Percentiles rank a stretch among this genome's conserved stretches.
These are phyloP conservation scores for Boletus holoroseus DNA, from an alignment of 1,284 basidiomycete species.

Conservation along the genomic window DNA sequence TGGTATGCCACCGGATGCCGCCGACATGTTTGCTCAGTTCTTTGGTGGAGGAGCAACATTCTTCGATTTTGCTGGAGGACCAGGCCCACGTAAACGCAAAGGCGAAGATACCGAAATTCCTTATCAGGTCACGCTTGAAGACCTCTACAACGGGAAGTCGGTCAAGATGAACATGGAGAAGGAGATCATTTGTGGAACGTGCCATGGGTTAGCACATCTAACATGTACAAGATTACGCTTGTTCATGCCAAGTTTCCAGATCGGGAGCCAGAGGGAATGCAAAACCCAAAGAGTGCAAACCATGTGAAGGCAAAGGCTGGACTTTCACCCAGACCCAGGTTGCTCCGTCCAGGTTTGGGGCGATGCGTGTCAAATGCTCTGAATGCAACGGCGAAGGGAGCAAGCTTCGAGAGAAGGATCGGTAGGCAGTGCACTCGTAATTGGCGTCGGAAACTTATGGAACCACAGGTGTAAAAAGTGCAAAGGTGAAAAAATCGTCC, in stretches of 20 bases:
- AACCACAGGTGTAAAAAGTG: constrained; percentile 85
- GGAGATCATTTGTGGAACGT: constrained; percentile 72
- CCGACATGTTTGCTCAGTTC: constrained; percentile 75
- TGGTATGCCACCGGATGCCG: constrained; percentile 59
- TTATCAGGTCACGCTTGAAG: constrained; percentile 86
- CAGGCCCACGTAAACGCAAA: constrained; percentile 43
- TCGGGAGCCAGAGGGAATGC: constrained; percentile 77
- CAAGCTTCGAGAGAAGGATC: constrained; percentile 83
- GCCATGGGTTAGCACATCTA: constrained; percentile 64
- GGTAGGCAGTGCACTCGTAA: constrained; percentile 40
- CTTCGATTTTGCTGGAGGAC: constrained; percentile 51
- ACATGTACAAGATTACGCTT: background rate
- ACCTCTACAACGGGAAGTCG: constrained; percentile 87
- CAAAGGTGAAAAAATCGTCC: constrained; percentile 80
- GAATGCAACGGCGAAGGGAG: constrained; percentile 80
- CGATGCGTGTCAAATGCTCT: constrained; percentile 57
- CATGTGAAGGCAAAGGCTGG: constrained; percentile 82
- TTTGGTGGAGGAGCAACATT: constrained; percentile 56
- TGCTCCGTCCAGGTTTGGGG: constrained; percentile 45
- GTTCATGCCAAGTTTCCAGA: constrained; percentile 37
- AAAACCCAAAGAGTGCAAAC: constrained; percentile 75
- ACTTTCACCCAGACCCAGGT: constrained; percentile 59
- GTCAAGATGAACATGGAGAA: constrained; percentile 89
- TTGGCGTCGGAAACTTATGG: constrained; percentile 3
- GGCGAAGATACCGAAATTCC: constrained; percentile 74